Base-by-base conservation (phyloP, 495 filamentous ascomycete genomes). In the Haplographium delicatum region DNA sequence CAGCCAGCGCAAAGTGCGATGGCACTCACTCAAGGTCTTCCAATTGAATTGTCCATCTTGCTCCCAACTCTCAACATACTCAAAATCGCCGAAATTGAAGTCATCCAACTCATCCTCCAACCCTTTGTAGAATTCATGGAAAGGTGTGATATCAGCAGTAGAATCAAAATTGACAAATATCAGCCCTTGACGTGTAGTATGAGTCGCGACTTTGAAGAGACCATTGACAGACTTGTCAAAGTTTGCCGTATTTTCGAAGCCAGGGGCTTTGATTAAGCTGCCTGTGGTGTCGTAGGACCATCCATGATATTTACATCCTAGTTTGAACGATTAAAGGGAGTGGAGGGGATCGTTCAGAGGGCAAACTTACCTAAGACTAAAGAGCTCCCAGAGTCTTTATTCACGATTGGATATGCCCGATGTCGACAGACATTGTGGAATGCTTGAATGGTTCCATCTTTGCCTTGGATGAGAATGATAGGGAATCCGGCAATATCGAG, bases 381-480 rank as follows among this genome's bases (percentile, higher is more conserved):
- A 25, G 33, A 34, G 20, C 9, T 47, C 18, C 47, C 47, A 11
- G 22, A 40, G 2, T 40, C 34, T 22, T 50, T 50, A 11, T 31
- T 27, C 7, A 80, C 74, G 18, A 82, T 68, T 6, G 76, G 75
- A 59, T 72, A 80, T 24, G 77, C 76, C 9, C 76, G 72, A 53
- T 82, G 78, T 24, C 78, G 64, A 52, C 78, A 81, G 28, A 78
- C 70, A 48, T 81, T 81, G 62, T 81, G 73, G 58, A 82, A 80
- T n/a, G 68, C 76, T 35, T 76, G 79, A 59, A 80, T 69, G 1
- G 62, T 65, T 27, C 69, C 71, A 8, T 74, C 55, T 28, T 72
- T 72, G 39, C 77, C 74, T 10, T 64, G 62, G n/a, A 70, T 64
- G 4, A 80, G 52, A 35, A 80, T 62, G 54, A 81, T 74, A 4